A percentile compares a stretch with the other conserved stretches of the same genome.
Conservation (phyloP, 2,329 filamentous ascomycete species). For the Periglandula ipomoeae region DNA sequence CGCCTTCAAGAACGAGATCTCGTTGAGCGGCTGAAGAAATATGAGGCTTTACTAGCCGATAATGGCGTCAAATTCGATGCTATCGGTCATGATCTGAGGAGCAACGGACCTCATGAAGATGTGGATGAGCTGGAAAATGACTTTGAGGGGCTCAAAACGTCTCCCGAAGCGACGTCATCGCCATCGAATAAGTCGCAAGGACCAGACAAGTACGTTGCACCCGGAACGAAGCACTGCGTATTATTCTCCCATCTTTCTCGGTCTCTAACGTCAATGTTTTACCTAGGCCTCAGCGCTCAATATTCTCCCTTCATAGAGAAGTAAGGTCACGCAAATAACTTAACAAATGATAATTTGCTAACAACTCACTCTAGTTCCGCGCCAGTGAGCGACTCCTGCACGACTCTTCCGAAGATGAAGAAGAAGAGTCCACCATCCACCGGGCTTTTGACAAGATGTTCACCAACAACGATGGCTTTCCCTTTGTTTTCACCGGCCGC, state of each 20-base stretch:
- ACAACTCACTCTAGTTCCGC: conserved; percentile 32
- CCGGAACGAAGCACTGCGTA: neutral
- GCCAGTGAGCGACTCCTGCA: conserved; percentile 37
- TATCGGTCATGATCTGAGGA: conserved; percentile 39
- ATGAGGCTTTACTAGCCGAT: conserved; percentile 56
- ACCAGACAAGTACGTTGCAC: conserved; percentile 8
- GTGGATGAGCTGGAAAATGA: conserved; percentile 48
- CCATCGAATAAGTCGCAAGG: conserved; percentile 18
- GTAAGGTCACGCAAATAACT: conserved; percentile 21
- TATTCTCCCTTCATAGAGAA: conserved; percentile 45
- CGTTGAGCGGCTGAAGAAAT: conserved; percentile 57
- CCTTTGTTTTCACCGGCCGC: conserved; percentile 43
- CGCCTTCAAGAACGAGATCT: conserved; percentile 62
- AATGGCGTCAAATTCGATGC: conserved; percentile 62
- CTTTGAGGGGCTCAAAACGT: conserved; percentile 45
- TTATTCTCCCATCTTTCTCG: no score
- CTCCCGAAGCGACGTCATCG: conserved; percentile 34
- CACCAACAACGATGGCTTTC: conserved; percentile 45
- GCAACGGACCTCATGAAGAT: conserved; percentile 32
- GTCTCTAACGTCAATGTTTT: neutral
- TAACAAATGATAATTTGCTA: neutral
- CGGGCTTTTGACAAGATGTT: conserved; percentile 53
- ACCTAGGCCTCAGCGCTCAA: conserved; percentile 16
- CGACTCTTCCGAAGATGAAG: conserved; percentile 48
- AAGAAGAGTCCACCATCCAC: conserved; percentile 45